Evolutionary conservation across 257 asterid genomes (phyloP), one percentile per base, ranked within the genome.

Genomic region (Solanum megistacrolobum): DNA sequence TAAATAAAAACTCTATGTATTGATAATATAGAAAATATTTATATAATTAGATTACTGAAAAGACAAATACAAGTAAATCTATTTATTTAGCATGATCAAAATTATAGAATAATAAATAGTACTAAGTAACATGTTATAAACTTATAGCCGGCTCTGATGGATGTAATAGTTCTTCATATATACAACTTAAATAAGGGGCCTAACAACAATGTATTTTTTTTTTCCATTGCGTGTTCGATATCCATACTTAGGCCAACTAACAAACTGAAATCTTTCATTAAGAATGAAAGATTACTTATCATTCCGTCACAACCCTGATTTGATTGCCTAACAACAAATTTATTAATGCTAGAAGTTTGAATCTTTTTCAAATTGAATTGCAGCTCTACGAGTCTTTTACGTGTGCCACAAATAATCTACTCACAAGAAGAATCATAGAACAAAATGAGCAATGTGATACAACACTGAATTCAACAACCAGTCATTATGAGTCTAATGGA

Each of bases 391-490:
- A 14, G 76, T 8, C n/a, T 12, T 69, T 69, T 14, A 18, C n/a
- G n/a, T 69, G 36, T 9, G 11, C 36, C 75, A 69, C 39, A 31
- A 69, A 31, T 27, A 27, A 68, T 27, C 5, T 29, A 68, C 74
- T 5, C 18, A 65, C 9, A 25, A 68, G 21, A 68, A 68, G 36
- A 68, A 68, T 68, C 0, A 6, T 68, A 2, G 5, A 68, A 68
- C 74, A 68, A 27, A 69, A 14, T 69, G 39, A 69, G 76, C 21
- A 31, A 16, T 69, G 76, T 69, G 39, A 31, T 31, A 32, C 78
- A 16, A 85, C 83, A 73, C 84, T 87, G 79, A 60, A 87, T 88
- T 83, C 93, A 12, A 92, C 91, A 81, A 85, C 68, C 83, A 73
- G 86, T 91, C 91, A 74, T 43, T n/a, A 43, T 65, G 71, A 62